These are phyloP conservation scores for Pleurotus cornucopiae DNA, from an alignment of 768 basidiomycete species.

Conservation along the genomic window DNA sequence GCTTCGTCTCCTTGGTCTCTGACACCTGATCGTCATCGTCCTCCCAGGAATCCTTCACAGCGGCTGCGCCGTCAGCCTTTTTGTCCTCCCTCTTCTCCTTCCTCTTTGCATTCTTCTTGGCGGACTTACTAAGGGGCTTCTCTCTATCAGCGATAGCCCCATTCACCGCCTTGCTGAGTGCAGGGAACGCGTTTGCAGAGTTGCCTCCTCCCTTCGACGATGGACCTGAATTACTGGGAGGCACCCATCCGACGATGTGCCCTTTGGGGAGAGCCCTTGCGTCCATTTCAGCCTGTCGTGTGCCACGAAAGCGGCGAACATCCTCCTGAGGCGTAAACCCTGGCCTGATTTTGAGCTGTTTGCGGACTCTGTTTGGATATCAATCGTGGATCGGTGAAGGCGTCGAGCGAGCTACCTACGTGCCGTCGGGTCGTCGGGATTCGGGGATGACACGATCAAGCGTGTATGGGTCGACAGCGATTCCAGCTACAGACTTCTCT, in stretches of 20 bases:
- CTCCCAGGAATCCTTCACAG: constrained; percentile 20
- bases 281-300: constrained; percentile 72
- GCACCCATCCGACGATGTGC: constrained; percentile 79
- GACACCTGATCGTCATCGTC: constrained; percentile 19
- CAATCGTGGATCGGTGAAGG: constrained; percentile 4
- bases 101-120: constrained; percentile 77
- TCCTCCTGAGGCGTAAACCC: constrained; percentile 96
- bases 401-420: constrained; percentile 46
- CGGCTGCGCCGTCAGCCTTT: constrained; percentile 45
- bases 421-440: constrained; percentile 77
- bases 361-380: constrained; percentile 59
- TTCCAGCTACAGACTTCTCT: constrained; percentile 68
- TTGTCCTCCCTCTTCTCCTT: constrained; percentile 65
- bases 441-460: constrained; percentile 87
- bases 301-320: constrained; percentile 78
- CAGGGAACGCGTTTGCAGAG: constrained; percentile 5
- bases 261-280: constrained; percentile 62
- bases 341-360: constrained; percentile 84
- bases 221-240: constrained; percentile 42
- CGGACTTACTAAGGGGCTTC: constrained; percentile 72
- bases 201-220: constrained; percentile 4
- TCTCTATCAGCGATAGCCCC: constrained; percentile 13
- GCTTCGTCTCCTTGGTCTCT: constrained; percentile 8
- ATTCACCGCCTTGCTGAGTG: constrained; percentile 10
- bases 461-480: constrained; percentile 80